Base-by-base conservation (phyloP, 768 basidiomycete species). In the Psilocybe azurescens region DNA sequence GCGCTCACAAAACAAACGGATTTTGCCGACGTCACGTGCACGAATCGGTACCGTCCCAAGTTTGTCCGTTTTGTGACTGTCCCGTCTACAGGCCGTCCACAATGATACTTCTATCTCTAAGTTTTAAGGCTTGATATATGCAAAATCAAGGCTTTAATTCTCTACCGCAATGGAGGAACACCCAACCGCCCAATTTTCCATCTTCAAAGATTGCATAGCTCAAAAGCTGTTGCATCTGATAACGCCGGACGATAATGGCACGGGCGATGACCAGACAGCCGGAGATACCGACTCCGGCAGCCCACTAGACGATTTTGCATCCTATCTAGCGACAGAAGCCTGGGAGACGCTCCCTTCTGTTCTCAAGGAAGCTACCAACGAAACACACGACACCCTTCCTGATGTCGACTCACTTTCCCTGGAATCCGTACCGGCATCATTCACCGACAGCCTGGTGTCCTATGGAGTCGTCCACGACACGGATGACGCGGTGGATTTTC, bases 271-370 rank as follows among this genome's bases (percentile, higher is more conserved):
- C 13, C 47, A 49, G 20, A 18, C 24, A 28, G 70, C 65, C 39
- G 55, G 65, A 3, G 62, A 59, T 18, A 54, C 53, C 8, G 60
- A 69, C 38, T 52, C 56, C 36, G 63, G 65, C 6, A 70, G 67
- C 46, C 67, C 71, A 8, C 74, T 87, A 1, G 82, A 84, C 70
- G 86, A 88, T 1, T 87, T 86, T 66, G 72, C 79, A 0, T 75
- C 77, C 0, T 88, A 84, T 64, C 79, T 87, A 8, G 82, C 83
- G 2, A 62, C 72, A 3, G 85, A 87, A 70, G 69, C 79, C 3
- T 87, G 85, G 84, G 61, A 75, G 13, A 67, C 71, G 8, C 71
- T 87, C 3, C 81, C 85, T 2, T 10, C 24, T 3, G 16, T 65
- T 3, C 63, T 83, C 6, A 77, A 73, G 41, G 78, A 80, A 41